Percentiles rank a stretch among this genome's conserved stretches.
Conservation (phyloP, 306 rosid genomes). For the Sesbania bispinosa region DNA sequence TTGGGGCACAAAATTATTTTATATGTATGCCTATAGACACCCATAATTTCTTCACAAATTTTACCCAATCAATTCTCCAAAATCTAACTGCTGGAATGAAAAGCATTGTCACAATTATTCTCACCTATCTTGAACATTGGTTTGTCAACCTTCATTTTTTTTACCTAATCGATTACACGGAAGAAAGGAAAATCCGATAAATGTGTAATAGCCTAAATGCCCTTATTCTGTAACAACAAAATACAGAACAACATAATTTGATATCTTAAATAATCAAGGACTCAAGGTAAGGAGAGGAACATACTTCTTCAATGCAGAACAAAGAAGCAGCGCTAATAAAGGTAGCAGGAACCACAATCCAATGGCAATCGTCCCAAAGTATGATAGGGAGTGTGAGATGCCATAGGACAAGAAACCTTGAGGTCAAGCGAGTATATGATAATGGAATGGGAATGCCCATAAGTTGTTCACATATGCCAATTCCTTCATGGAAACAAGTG, state of each 20-base stretch:
- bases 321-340: conserved; percentile 86
- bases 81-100: too few relatives aligned
- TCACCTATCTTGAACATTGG: neutral
- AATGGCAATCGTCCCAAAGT: conserved; percentile 94
- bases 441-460: conserved; percentile 91
- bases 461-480: conserved; percentile 81
- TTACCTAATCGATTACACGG: neutral
- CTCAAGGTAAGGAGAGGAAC: conserved; percentile 5
- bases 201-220: neutral
- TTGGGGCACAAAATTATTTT: too few relatives aligned
- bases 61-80: neutral
- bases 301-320: conserved; percentile 96
- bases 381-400: conserved; percentile 86
- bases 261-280: neutral
- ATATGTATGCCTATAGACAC: neutral
- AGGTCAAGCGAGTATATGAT: conserved; percentile 90
- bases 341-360: conserved; percentile 96
- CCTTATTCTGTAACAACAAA: conserved; percentile 1
- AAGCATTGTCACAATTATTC: conserved; percentile 1
- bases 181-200: neutral
- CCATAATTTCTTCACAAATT: neutral
- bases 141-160: neutral
- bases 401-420: conserved; percentile 90
- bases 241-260: conserved; percentile 7
- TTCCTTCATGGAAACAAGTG: conserved; percentile 82